These are phyloP conservation scores for Berberis thunbergii DNA, from an alignment of 164 flowering plant genomes.

Conservation along the genomic window DNA sequence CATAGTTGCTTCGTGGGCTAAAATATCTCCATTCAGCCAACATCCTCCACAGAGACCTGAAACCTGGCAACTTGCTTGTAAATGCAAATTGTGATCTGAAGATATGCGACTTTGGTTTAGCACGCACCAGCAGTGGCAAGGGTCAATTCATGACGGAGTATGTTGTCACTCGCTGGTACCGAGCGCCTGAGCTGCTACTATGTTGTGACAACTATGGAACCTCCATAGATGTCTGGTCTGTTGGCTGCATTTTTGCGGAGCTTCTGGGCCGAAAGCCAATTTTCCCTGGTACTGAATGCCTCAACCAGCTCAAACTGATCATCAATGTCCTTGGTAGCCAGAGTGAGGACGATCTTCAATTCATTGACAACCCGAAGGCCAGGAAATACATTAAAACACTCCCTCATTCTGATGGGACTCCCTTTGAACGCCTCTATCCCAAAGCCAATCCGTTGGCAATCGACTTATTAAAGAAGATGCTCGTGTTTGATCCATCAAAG, in stretches of 20 bases:
- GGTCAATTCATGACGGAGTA: slow-evolving; percentile 96
- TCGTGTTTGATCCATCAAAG: slow-evolving; percentile 84
- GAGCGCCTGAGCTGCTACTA: slow-evolving; percentile 92
- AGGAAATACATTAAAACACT: slow-evolving; percentile 58
- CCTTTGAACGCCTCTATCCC: slow-evolving; percentile 62
- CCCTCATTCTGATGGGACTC: slow-evolving; percentile 46
- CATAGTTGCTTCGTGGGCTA: slow-evolving; percentile 80
- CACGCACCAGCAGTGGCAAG: slow-evolving; percentile 69
- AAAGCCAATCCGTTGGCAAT: slow-evolving; percentile 70
- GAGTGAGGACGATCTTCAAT: slow-evolving; percentile 57
- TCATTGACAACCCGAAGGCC: slow-evolving; percentile 82
- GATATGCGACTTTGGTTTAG: slow-evolving; percentile 92
- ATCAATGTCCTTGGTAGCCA: slow-evolving; percentile 81
- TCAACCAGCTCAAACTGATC: slow-evolving; percentile 81
- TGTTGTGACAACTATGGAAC: slow-evolving; percentile 90
- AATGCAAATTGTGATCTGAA: slow-evolving; percentile 91
- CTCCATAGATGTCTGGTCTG: slow-evolving; percentile 97
- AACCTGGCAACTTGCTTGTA: slow-evolving; percentile 87
- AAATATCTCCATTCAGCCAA: slow-evolving; percentile 93
- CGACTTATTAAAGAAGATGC: slow-evolving; percentile 74
- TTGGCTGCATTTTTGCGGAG: slow-evolving; percentile 93
- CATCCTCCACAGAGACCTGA: slow-evolving; percentile 89
- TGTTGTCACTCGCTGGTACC: slow-evolving; percentile 95
- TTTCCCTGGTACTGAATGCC: slow-evolving; percentile 87
- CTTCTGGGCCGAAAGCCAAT: slow-evolving; percentile 83